phyloP scores from a whole-genome alignment of 176 grass and related monocot genomes.

The Carex littledalei region DNA sequence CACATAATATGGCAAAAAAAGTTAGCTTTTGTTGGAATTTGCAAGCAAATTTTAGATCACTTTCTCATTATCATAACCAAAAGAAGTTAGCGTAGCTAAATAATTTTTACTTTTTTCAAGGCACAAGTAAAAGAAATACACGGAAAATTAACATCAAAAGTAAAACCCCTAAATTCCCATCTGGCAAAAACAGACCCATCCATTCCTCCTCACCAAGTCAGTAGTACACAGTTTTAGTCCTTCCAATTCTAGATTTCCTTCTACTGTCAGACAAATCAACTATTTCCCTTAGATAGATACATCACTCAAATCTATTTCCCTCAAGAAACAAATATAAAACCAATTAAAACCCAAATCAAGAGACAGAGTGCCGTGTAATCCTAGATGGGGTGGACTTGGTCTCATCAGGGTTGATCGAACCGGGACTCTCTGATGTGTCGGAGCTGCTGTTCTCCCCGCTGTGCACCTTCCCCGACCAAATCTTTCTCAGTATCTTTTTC shows the following conservation, averaged over 20 bases:
- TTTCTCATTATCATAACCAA: not conserved
- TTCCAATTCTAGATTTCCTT: constrained; percentile 14
- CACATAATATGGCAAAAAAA: not conserved
- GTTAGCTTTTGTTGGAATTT: not conserved
- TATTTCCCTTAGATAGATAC: not conserved
- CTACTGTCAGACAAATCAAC: constrained; percentile 16
- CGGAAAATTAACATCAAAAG: constrained; percentile 10
- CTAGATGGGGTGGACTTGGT: constrained; percentile 53
- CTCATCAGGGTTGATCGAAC: constrained; percentile 59
- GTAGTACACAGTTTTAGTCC: not conserved
- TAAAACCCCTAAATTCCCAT: not conserved
- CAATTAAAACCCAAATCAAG: constrained; percentile 28
- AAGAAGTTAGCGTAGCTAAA: not conserved
- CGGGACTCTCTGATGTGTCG: constrained; percentile 73
- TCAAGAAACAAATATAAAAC: constrained; percentile 18
- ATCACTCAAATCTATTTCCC: constrained; percentile 26
- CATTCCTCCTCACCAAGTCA: constrained; percentile 1
- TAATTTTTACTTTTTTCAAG: constrained; percentile 6
- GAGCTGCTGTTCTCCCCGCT: constrained; percentile 67
- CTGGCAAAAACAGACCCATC: constrained; percentile 1
- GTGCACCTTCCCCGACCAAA: constrained; percentile 79
- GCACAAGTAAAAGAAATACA: constrained; percentile 5
- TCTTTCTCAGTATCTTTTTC: constrained; percentile 85
- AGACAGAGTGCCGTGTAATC: constrained; percentile 45
- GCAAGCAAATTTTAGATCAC: not conserved